These are phyloP conservation scores for Rhizopogon vesiculosus DNA, from an alignment of 768 basidiomycete genomes.

Conservation along the genomic window DNA sequence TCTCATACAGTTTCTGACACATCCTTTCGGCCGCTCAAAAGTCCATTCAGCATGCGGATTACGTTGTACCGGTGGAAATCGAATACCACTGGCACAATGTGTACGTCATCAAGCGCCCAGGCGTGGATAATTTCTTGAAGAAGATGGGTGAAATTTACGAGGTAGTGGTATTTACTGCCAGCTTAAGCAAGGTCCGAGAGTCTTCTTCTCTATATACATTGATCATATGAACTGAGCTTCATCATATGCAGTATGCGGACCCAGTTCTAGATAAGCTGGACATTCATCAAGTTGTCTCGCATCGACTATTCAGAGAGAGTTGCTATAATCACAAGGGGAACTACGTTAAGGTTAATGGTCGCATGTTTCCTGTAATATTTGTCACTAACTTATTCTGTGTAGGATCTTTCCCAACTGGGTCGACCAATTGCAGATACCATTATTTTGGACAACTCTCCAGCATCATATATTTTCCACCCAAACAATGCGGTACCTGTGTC, in stretches of 20 bases:
- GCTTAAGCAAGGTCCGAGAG: slow-evolving; percentile 82
- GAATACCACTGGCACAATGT: slow-evolving; percentile 99
- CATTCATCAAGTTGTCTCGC: slow-evolving; percentile 84
- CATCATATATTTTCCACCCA: slow-evolving; percentile 98
- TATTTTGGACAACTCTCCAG: slow-evolving; percentile 98
- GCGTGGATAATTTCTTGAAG: slow-evolving; percentile 94
- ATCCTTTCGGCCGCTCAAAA: slow-evolving; percentile 25
- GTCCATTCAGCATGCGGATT: slow-evolving; percentile 95
- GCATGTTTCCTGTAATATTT: not conserved
- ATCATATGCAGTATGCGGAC: slow-evolving; percentile 78
- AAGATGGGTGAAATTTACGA: slow-evolving; percentile 99
- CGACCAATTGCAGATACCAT: slow-evolving; percentile 92
- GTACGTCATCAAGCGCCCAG: slow-evolving; percentile 97
- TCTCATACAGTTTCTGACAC: slow-evolving; percentile 8
- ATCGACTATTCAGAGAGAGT: slow-evolving; percentile 94
- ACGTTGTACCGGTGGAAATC: slow-evolving; percentile 98
- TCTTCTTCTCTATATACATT: slow-evolving; percentile 4
- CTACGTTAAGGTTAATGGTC: slow-evolving; percentile 84
- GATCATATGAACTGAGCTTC: slow-evolving; percentile 6
- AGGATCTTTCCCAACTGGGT: slow-evolving; percentile 97
- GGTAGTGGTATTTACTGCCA: slow-evolving; percentile 96
- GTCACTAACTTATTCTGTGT: slow-evolving; percentile 1
- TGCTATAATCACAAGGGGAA: slow-evolving; percentile 99
- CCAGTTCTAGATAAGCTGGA: slow-evolving; percentile 98
- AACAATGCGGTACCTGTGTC: slow-evolving; percentile 99